Percentiles rank a stretch among this genome's conserved stretches.
These are phyloP conservation scores for Penicillium fimorum DNA, from an alignment of 495 filamentous ascomycete species.

Conservation along the genomic window DNA sequence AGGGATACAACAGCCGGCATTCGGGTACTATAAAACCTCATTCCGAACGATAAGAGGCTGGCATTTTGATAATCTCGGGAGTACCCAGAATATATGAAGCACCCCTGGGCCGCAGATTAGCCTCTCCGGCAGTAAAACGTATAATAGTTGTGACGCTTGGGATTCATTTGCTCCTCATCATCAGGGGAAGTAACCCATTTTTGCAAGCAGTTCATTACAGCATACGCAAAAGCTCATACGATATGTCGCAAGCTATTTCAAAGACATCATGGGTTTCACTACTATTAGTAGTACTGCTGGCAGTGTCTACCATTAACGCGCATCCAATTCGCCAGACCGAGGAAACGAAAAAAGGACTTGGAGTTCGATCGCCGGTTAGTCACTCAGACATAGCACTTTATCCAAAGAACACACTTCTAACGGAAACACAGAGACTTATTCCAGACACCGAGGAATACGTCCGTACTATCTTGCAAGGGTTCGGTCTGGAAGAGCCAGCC, in stretches of 20 bases:
- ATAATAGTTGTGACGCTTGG: neutral
- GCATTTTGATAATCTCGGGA: conserved; percentile 7
- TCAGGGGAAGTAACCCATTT: neutral
- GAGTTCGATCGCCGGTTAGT: conserved; percentile 23
- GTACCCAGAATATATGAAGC: conserved; percentile 16
- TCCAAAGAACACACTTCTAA: conserved; percentile 1
- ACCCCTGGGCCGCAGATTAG: conserved; percentile 7
- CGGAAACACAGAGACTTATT: conserved; percentile 29
- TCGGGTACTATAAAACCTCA: conserved; percentile 12
- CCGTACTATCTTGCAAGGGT: conserved; percentile 17
- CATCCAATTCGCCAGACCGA: conserved; percentile 14
- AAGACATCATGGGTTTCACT: conserved; percentile 7
- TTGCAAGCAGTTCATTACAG: neutral
- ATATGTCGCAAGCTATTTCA: conserved; percentile 10
- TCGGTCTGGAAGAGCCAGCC: conserved; percentile 22
- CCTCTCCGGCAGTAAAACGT: neutral
- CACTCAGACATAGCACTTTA: neutral
- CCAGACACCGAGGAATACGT: conserved; percentile 31
- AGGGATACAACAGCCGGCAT: conserved; percentile 9
- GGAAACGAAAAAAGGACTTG: conserved; percentile 3
- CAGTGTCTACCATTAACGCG: conserved; percentile 17
- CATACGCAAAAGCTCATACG: neutral
- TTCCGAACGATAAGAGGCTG: conserved; percentile 18
- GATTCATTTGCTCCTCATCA: neutral
- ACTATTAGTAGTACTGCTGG: conserved; percentile 7